Evolutionary conservation across 352 stramenopile species (phyloP), one percentile per base, ranked within the genome.

Genomic region (Halophytophthora polymorphica): DNA sequence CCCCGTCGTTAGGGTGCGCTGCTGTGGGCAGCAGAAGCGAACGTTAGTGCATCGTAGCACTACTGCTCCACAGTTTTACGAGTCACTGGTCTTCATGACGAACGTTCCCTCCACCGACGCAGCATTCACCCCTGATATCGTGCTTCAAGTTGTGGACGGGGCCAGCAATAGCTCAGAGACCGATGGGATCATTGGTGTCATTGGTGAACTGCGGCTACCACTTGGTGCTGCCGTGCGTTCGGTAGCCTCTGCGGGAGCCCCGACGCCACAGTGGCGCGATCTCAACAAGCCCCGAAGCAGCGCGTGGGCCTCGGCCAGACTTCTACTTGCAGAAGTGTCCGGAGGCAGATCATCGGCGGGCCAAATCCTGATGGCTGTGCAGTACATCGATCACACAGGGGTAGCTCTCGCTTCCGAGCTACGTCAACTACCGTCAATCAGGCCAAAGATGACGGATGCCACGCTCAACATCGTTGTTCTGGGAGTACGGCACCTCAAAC

Each of bases 41-140:
- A 88, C 76, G 0, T 53, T 40, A 5, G 53, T 45, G 3, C 52
- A 73, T 35, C 66, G 50, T 53, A 88, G 74, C 45, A 96, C 86
- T 0, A 63, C 73, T 12, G 70, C 89, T 2, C 88, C 88, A 8
- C 62, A 93, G 1, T 96, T 84, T 46, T 95, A 96, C 53, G 79
- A 93, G 35, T 87, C 83, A 0, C 48, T 90, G 1, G 63, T 85
- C 2, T 91, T 96, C 18, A 45, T 73, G 0, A 44, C 61, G 7
- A 61, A 75, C 34, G 57, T 88, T 4, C 64, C 59, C 15, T 46
- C 53, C n/a, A 72, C 88, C 1, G 68, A 92, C 7, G 33, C 75
- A 0, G 45, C 56, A 1, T 96, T 80, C 47, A 77, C 69, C 0
- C 86, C 86, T 0, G 75, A 95, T 28, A 58, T 96, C 4, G 53